Base-by-base conservation (phyloP, 2,329 filamentous ascomycete species). In the Sporothrix brasiliensis region DNA sequence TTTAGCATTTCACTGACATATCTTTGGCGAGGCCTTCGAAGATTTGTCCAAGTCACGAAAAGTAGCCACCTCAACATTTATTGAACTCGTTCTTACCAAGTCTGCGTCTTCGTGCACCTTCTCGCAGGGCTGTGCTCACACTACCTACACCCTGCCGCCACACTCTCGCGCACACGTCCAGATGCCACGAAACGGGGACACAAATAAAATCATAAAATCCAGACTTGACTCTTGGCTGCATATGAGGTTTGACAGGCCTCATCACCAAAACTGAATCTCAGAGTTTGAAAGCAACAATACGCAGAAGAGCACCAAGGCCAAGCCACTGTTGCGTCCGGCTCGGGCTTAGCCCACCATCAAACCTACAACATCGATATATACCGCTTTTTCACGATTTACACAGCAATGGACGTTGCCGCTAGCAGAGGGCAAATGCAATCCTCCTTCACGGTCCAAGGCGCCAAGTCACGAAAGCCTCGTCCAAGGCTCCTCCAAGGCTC, bases 201-300 rank as follows among this genome's bases (percentile, higher is more conserved):
- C 61, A 65, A 41, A 65, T 49, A 6, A 63, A 11, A 24, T 44
- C 49, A 65, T 49, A 6, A 63, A 11, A 24, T 44, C 49, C 41
- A 30, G 41, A 65, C 21, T 65, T 21, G 1, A 11, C 41, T 65
- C 60, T 65, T 65, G 60, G 60, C 60, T n/a, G 60, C 41, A 50
- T 65, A 34, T 65, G 61, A 34, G 61, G 44, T 50, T 50, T 50
- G 44, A 65, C 61, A 50, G 27, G 24, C 24, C n/a, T 65, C 47
- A 44, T 50, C 61, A 21, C 61, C 52, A 11, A 53, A 30, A 44
- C 10, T 11, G 14, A 13, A 44, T 2, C 9, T 16, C 41, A 4
- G 41, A 44, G 3, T 30, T 19, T 39, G 41, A 47, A 61, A 34
- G 27, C 53, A 34, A 9, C 53, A 14, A 58, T 34, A 19, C 39